Evolutionary conservation across 1,284 basidiomycete genomes (phyloP).

Genomic region (Neolentinus lepideus): DNA sequence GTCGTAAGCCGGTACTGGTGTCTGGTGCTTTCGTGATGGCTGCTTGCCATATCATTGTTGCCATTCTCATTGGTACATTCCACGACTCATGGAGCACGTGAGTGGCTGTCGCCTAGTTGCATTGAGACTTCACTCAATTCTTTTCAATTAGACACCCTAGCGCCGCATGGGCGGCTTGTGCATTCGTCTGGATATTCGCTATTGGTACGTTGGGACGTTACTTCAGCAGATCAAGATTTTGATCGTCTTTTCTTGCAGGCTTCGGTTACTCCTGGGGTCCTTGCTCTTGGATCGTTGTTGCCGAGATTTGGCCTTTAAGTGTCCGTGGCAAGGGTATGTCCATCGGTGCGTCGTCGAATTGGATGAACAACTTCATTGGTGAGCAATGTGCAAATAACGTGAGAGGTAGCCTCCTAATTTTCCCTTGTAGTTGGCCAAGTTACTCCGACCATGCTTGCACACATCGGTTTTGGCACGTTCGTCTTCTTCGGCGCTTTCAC

Average conservation of each 20-base stretch:
- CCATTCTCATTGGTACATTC: slow-evolving; percentile 49
- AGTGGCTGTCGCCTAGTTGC: slow-evolving; percentile 13
- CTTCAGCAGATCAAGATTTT: slow-evolving; percentile 2
- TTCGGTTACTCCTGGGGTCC: slow-evolving; percentile 71
- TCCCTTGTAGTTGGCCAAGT: slow-evolving; percentile 31
- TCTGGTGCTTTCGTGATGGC: slow-evolving; percentile 71
- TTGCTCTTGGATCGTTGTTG: slow-evolving; percentile 60
- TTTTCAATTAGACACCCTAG: slow-evolving; percentile 24
- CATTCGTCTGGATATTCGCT: slow-evolving; percentile 61
- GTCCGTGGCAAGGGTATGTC: slow-evolving; percentile 65
- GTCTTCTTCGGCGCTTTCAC: slow-evolving; percentile 44
- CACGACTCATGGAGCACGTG: slow-evolving; percentile 42
- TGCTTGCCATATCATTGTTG: slow-evolving; percentile 58
- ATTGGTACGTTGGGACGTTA: slow-evolving; percentile 33
- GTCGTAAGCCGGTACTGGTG: slow-evolving; percentile 62
- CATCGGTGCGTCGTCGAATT: slow-evolving; percentile 65
- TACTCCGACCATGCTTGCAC: slow-evolving; percentile 54
- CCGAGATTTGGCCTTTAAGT: slow-evolving; percentile 61
- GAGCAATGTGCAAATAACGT: neutral
- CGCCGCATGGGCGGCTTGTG: slow-evolving; percentile 62
- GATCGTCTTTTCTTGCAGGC: slow-evolving; percentile 18
- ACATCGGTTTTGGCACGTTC: slow-evolving; percentile 59
- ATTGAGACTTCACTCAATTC: neutral
- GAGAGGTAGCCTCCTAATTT: neutral
- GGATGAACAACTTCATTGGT: slow-evolving; percentile 71